Percentiles rank a stretch among this genome's conserved stretches.
These are phyloP conservation scores for Calcarisporium arbuscula DNA, from an alignment of 2,329 filamentous ascomycete genomes.

Conservation along the genomic window DNA sequence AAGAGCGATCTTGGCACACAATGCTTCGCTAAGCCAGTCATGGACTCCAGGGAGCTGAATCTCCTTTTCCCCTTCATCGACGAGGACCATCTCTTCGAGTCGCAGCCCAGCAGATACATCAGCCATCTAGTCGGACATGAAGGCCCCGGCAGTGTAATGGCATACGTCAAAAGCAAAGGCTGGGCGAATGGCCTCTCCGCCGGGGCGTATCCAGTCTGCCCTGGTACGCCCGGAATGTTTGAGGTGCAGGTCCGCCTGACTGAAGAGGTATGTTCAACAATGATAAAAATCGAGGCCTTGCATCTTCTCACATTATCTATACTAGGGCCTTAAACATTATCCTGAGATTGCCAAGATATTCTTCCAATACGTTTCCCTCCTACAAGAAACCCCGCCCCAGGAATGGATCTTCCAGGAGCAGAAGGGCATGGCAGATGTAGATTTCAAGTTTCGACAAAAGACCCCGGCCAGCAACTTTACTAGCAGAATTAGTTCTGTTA, in stretches of 20 bases:
- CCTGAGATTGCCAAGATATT: conserved; percentile 74
- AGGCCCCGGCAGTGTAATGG: conserved; percentile 84
- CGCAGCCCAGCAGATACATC: conserved; percentile 78
- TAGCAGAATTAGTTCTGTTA: conserved; percentile 74
- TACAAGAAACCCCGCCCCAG: conserved; percentile 73
- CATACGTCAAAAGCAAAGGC: conserved; percentile 82
- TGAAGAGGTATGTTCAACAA: conserved; percentile 54
- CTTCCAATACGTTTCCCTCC: conserved; percentile 86
- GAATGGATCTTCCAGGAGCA: conserved; percentile 94
- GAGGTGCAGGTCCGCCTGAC: conserved; percentile 75
- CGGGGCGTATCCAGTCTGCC: conserved; percentile 68
- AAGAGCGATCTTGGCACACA: conserved; percentile 53
- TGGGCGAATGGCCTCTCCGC: conserved; percentile 82
- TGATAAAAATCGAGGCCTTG: not conserved
- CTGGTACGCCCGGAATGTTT: conserved; percentile 71
- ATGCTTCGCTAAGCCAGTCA: conserved; percentile 84
- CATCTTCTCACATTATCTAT: conserved; percentile 4
- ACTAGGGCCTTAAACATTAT: conserved; percentile 66
- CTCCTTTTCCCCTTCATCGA: conserved; percentile 81
- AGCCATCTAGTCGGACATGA: conserved; percentile 89
- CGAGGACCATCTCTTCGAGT: conserved; percentile 71
- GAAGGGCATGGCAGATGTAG: conserved; percentile 82
- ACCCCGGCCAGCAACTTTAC: conserved; percentile 84
- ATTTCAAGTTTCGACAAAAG: conserved; percentile 94
- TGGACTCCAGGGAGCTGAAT: conserved; percentile 75